Percentiles rank a stretch among this genome's conserved stretches.
These are phyloP conservation scores for Cenchrus americanus DNA, from an alignment of 176 grass and related monocot genomes.

Conservation along the genomic window DNA sequence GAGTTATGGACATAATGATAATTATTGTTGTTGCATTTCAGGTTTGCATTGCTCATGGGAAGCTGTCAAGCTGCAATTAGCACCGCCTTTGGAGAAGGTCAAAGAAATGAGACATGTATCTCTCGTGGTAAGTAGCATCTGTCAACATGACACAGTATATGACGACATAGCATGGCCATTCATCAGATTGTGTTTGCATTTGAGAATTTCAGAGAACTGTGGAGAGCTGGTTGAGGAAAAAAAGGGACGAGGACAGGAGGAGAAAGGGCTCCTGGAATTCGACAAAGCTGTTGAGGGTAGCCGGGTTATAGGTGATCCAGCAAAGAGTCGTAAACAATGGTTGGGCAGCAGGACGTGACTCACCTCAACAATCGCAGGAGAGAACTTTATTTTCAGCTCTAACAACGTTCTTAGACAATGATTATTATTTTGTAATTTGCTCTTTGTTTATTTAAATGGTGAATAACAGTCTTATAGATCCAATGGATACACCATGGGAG, in stretches of 20 bases:
- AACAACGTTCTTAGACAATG: constrained; percentile 94
- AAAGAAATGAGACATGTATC: constrained; percentile 90
- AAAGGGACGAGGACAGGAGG: constrained; percentile 87
- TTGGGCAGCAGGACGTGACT: constrained; percentile 89
- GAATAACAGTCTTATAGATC: constrained; percentile 38
- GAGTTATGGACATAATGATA: constrained; percentile 1
- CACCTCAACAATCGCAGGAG: constrained; percentile 70
- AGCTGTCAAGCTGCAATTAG: constrained; percentile 94
- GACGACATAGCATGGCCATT: background rate
- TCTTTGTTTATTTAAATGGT: constrained; percentile 26
- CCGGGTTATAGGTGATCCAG: constrained; percentile 63
- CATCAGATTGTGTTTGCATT: constrained; percentile 27
- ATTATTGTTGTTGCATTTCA: constrained; percentile 41
- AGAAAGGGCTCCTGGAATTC: constrained; percentile 56
- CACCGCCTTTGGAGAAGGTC: constrained; percentile 84
- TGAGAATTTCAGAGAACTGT: constrained; percentile 96
- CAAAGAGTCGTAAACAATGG: constrained; percentile 79
- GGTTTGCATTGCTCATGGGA: constrained; percentile 83
- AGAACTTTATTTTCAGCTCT: constrained; percentile 79
- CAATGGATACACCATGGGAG: constrained; percentile 24
- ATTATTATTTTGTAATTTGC: constrained; percentile 27
- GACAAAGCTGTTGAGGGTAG: constrained; percentile 60
- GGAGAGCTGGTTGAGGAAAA: constrained; percentile 93
- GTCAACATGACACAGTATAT: background rate
- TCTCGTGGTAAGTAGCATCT: constrained; percentile 71